These are phyloP conservation scores for Prunus padus DNA, from an alignment of 306 rosid species.

Conservation along the genomic window DNA sequence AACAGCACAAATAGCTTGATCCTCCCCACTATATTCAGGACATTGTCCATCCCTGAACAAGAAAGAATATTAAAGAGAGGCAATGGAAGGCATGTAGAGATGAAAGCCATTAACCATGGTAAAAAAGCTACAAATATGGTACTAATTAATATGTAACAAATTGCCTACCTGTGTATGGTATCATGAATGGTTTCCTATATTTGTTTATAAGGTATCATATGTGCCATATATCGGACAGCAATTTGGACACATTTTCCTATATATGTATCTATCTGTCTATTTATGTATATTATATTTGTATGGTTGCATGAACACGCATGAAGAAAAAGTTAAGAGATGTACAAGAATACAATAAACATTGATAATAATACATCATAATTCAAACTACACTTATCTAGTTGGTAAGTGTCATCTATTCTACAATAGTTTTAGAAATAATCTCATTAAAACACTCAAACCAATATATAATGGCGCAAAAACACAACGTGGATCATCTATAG, in stretches of 20 bases:
- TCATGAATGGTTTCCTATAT: neutral
- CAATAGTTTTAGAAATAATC: neutral
- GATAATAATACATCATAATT: neutral
- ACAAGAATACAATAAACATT: neutral
- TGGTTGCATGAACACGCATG: neutral
- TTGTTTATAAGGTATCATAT: neutral
- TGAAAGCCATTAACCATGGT: slow-evolving; percentile 7
- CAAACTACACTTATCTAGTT: neutral
- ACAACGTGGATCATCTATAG: neutral
- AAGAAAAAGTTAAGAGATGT: neutral
- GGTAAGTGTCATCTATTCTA: neutral
- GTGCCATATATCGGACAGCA: neutral
- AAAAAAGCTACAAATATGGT: neutral
- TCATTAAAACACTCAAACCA: neutral
- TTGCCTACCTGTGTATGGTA: neutral
- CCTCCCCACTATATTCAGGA: slow-evolving; percentile 90
- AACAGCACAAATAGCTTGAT: slow-evolving; percentile 97
- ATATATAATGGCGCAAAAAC: neutral
- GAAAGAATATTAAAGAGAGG: slow-evolving; percentile 27
- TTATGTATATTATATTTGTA: neutral
- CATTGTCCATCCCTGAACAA: slow-evolving; percentile 93
- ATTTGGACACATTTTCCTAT: neutral
- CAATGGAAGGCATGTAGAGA: slow-evolving; percentile 14
- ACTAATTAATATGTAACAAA: neutral
- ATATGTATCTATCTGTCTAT: neutral